Conservation (phyloP, 2,329 filamentous ascomycete species). For the Beauveria scarabaeidicola region DNA sequence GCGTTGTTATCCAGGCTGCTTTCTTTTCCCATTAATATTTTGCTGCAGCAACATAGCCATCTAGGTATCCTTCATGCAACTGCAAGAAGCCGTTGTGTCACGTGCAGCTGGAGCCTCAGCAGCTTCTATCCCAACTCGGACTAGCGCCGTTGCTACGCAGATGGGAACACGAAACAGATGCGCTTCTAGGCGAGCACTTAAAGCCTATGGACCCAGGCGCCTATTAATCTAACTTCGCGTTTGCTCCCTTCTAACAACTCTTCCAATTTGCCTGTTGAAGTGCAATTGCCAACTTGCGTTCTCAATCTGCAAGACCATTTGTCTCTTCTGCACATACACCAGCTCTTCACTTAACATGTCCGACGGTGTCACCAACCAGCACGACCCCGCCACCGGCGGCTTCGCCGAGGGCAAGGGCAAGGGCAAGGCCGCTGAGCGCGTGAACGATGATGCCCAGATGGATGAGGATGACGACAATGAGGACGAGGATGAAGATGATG, state of each 20-base stretch:
- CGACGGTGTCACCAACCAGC: constrained; percentile 41
- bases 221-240: neutral
- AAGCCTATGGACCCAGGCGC: neutral
- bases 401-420: constrained; percentile 67
- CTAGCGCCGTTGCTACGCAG: constrained; percentile 25
- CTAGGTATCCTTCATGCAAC: neutral
- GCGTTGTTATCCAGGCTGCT: no score
- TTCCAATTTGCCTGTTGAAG: neutral
- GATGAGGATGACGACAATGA: constrained; percentile 69
- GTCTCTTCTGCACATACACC: neutral
- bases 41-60: neutral
- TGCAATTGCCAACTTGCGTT: neutral
- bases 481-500: constrained; percentile 61
- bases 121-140: constrained; percentile 3
- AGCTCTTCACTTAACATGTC: constrained; percentile 31
- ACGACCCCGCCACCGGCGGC: constrained; percentile 33
- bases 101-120: constrained; percentile 8
- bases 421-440: constrained; percentile 60
- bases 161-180: constrained; percentile 10
- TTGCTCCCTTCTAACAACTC: constrained; percentile 3
- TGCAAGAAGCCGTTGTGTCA: neutral
- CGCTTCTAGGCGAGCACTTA: constrained; percentile 3
- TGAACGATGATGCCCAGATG: constrained; percentile 54
- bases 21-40: neutral
- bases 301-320: neutral